Conservation (phyloP, 441 rosid genomes). For the Geranium incanum region DNA sequence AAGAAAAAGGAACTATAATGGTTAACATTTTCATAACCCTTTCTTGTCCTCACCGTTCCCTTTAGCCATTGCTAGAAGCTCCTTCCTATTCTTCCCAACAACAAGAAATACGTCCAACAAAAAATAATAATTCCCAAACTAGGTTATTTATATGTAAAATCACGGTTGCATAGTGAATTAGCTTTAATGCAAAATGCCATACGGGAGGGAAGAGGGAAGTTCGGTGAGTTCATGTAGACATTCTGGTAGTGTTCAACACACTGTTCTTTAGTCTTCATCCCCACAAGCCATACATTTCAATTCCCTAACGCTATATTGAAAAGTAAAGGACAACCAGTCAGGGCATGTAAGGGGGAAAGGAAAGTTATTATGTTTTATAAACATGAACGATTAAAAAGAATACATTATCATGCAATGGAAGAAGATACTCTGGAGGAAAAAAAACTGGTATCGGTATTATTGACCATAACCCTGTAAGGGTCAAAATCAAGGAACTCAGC, state of each 20-base stretch:
- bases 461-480: conserved; percentile 76
- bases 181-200: conserved; percentile 18
- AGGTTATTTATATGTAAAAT: not conserved
- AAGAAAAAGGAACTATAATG: not conserved
- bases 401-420: not conserved
- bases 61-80: conserved; percentile 83
- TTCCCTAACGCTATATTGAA: conserved; percentile 42
- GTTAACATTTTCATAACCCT: conserved; percentile 35
- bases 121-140: not conserved
- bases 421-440: not conserved
- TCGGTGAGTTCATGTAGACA: conserved; percentile 69
- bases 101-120: conserved; percentile 46
- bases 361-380: conserved; percentile 52
- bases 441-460: conserved; percentile 20
- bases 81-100: conserved; percentile 75
- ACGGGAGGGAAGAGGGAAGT: conserved; percentile 94
- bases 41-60: conserved; percentile 38
- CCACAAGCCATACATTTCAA: conserved; percentile 97
- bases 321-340: conserved; percentile 31
- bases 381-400: not conserved
- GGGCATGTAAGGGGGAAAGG: conserved; percentile 80
- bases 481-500: conserved; percentile 90
- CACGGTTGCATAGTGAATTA: not conserved
- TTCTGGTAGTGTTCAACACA: conserved; percentile 74
- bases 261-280: conserved; percentile 81